Base-by-base conservation (phyloP, 805 yeast species). In the Lachancea nothofagi region DNA sequence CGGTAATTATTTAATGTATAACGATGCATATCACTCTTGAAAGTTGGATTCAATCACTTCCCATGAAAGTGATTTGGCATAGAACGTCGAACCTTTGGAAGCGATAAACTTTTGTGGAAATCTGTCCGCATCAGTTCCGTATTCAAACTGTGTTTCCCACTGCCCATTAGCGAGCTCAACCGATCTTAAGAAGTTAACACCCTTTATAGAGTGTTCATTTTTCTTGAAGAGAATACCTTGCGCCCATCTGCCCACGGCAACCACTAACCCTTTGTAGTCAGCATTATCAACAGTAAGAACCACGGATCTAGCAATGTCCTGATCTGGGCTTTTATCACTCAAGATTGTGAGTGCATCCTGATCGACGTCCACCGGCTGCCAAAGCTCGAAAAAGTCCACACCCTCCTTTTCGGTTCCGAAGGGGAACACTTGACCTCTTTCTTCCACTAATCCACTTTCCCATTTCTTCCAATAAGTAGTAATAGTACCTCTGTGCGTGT, bases 331-430 rank as follows among this genome's bases (percentile, higher is more conserved):
- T 14, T 37, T 43, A 8, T 30, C 36, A 7, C 45, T 31, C 12
- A 42, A 29, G 19, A 50, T 41, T 6, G 50, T 53, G 18, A 51
- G 41, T 21, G 55, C 58, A 4, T 43, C 46, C 18, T 45, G 42
- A 10, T 46, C 43, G 7, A 59, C 47, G 29, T 59, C 60, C 26
- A 62, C 34, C 38, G 66, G 65, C 45, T 61, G 65, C 66, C 66
- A 62, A 15, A 62, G 43, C 42, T 62, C 66, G 30, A 51, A 46
- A 36, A 62, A 62, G 2, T 46, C 36, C 17, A 62, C 54, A 9
- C 51, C 60, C 36, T 44, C 48, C 10, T 50, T 48, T 8, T 51
- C 57, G 5, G 38, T 15, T 25, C 65, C 65, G 19, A 47, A 45
- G 29, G 65, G 65, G 43, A 41, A 57, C 8, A 59, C 54, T 17